These are phyloP conservation scores for Hemisphaericaspora nanyangensis DNA, from an alignment of 805 yeast genomes.

Conservation along the genomic window DNA sequence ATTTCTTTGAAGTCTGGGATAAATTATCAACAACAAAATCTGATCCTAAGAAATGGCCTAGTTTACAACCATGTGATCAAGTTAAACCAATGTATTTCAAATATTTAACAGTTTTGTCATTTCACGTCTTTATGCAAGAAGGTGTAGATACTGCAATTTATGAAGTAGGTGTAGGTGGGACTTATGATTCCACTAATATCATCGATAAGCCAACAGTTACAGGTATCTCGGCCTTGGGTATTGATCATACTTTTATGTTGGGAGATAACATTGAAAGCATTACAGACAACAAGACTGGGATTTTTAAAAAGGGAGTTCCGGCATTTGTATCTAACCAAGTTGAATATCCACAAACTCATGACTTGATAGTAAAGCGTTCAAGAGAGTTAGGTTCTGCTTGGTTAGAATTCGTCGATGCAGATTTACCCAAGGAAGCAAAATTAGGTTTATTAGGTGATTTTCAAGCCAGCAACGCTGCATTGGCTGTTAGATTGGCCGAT, in stretches of 20 bases:
- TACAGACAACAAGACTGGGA: constrained; percentile 96
- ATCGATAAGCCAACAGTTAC: constrained; percentile 76
- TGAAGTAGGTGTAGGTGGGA: constrained; percentile 99
- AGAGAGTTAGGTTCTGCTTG: constrained; percentile 47
- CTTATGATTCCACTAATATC: constrained; percentile 92
- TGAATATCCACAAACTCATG: constrained; percentile 46
- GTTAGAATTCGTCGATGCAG: constrained; percentile 49
- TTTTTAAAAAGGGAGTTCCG: constrained; percentile 63
- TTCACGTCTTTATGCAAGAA: constrained; percentile 85
- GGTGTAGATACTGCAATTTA: constrained; percentile 91
- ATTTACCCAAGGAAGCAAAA: constrained; percentile 33
- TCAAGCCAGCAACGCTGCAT: constrained; percentile 80
- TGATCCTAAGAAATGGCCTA: constrained; percentile 56
- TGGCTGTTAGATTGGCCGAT: constrained; percentile 71
- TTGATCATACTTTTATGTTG: constrained; percentile 84
- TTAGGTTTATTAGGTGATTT: constrained; percentile 82
- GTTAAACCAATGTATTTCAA: constrained; percentile 92
- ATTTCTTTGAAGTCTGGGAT: constrained; percentile 95
- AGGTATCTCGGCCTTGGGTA: constrained; percentile 83
- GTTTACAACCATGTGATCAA: constrained; percentile 58
- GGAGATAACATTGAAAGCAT: constrained; percentile 87
- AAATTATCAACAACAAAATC: constrained; percentile 57
- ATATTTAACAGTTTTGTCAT: constrained; percentile 81
- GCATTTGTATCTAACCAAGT: constrained; percentile 66
- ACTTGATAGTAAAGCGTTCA: constrained; percentile 63